Evolutionary conservation across 257 asterid genomes (phyloP), one percentile per base, ranked within the genome.

Genomic region (Primulina tabacum): DNA sequence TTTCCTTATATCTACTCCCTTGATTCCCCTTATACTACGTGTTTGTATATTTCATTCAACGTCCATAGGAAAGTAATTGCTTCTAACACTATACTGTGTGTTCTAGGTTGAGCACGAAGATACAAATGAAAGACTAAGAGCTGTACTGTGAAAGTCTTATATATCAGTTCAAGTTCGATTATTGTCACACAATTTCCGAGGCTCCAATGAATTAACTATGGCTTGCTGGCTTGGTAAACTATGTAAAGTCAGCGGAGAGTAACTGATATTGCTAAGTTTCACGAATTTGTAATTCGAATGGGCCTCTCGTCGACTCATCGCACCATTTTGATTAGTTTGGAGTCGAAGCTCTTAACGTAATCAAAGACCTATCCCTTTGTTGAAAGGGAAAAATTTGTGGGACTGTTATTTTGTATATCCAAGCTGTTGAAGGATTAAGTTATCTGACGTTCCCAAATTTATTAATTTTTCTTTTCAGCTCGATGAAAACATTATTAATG

Each of bases 41-140:
- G 0, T 28, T 28, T 28, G 5, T 67, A 30, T 67, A n/a, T 52
- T 61, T 35, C 58, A 38, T 43, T 40, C 20, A 6, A 14, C 6
- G 30, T 65, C 18, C 57, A 43, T 37, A n/a, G 18, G 21, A 16
- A 50, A 47, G 18, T 43, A 53, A 20, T 28, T 50, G 20, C 69
- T 2, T 33, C 38, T 60, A 40, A 64, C 75, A 47, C 55, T 17
- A 47, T 29, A 50, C 8, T 71, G 16, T 70, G 2, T 78, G 29
- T 80, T 55, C 65, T 73, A 92, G 97, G 96, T 92, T 61, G 98
- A 92, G 77, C 86, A 77, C 47, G 96, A 92, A 72, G 90, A 75
- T 65, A 68, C 78, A 6, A 24, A 56, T 47, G 91, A 83, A 77
- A 80, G 97, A 78, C 88, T 67, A 74, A 82, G 72, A 32, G 69